Evolutionary conservation across 2,329 filamentous ascomycete genomes (phyloP), one percentile per base, ranked within the genome.

Genomic region (Sphaerulina vaccinii): DNA sequence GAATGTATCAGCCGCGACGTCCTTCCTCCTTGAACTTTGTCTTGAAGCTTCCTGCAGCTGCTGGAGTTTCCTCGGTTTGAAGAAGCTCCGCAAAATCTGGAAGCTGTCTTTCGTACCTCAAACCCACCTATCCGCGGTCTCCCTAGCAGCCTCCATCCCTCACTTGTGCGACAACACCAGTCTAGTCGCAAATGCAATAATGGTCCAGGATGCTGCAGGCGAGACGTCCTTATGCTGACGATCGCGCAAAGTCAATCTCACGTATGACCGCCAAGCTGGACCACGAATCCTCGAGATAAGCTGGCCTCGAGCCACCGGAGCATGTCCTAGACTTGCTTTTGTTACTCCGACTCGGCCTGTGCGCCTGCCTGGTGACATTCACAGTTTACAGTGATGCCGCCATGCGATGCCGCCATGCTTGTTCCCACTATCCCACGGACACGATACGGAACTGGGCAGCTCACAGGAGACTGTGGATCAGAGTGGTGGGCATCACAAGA

Each of bases 231-330:
- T 41, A 16, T 40, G 49, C 41, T 51, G 49, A 29, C 49, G 41
- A 51, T 51, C 49, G 51, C 44, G 29, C 24, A 49, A 53, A 53
- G 37, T 40, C 43, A 53, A 53, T 53, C 51, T 49, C 38, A 21
- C 37, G 8, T 21, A 39, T 18, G 37, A 39, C 37, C 18, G 37
- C 18, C 37, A 39, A 39, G 37, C 18, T 39, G 16, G 18, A 13
- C 37, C 7, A 19, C 35, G 35, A 37, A 19, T 9, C n/a, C 23
- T 47, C 8, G 22, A 27, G 24, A 40, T 29, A 41, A 41, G 36
- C 38, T 27, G 45, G 24, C 37, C 10, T 39, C 11, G 37, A 7
- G 37, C 19, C 16, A 16, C 13, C 16, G 27, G 27, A 32, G 27
- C 27, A 32, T 39, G 37, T 39, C 18, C 37, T 39, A 16, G n/a